phyloP scores from a whole-genome alignment of 164 flowering plant genomes.

The Aristolochia californica region DNA sequence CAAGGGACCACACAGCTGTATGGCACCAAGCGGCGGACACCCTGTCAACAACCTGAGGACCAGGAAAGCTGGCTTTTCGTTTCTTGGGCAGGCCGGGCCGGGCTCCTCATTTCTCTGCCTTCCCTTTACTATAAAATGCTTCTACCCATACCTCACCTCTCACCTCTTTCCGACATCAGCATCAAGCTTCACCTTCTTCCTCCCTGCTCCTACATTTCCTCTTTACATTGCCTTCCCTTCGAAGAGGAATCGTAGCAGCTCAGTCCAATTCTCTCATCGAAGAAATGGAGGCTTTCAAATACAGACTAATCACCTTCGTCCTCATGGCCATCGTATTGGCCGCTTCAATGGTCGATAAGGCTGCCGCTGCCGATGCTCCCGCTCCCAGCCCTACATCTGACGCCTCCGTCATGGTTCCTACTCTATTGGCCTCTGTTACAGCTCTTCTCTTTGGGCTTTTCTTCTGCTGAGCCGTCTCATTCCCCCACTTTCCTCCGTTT shows the following conservation, averaged over 20 bases:
- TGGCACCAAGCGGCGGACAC: conserved; percentile 8
- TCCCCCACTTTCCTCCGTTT: no score
- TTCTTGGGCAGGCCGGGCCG: conserved; percentile 5
- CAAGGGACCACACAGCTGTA: conserved; percentile 4
- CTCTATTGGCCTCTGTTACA: conserved; percentile 1
- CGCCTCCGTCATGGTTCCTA: background rate
- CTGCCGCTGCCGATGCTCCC: conserved; percentile 19
- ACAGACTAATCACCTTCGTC: conserved; percentile 11
- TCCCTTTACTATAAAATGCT: background rate
- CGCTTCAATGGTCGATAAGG: conserved; percentile 15
- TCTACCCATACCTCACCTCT: no score
- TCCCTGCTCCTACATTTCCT: background rate
- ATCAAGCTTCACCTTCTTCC: background rate
- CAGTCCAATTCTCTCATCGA: background rate
- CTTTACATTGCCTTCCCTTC: background rate
- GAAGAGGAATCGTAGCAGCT: no score
- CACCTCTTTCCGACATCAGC: no score
- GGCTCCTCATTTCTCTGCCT: background rate
- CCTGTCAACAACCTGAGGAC: conserved; percentile 4
- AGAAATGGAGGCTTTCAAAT: conserved; percentile 33
- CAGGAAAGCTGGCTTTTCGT: no score
- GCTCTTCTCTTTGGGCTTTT: conserved; percentile 6
- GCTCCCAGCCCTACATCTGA: conserved; percentile 16
- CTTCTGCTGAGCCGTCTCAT: conserved; percentile 11
- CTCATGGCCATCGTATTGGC: conserved; percentile 22